Conservation (phyloP, 23 red algal species). For the Gracilaria domingensis region DNA sequence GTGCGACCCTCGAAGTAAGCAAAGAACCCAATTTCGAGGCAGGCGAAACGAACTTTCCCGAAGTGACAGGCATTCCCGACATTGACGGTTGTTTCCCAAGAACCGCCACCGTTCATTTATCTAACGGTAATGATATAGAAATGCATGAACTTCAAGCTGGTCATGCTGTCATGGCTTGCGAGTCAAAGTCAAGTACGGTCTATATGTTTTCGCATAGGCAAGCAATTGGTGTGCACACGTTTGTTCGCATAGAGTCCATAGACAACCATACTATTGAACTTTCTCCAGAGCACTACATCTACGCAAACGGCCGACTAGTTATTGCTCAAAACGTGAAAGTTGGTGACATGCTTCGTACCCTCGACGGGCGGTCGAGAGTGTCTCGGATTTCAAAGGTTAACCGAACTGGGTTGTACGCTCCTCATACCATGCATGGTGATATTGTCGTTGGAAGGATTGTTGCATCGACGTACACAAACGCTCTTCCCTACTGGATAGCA, state of each 20-base stretch:
- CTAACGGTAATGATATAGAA: background rate
- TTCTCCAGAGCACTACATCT: constrained; percentile 39
- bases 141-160: constrained; percentile 19
- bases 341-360: constrained; percentile 35
- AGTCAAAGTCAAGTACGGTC: background rate
- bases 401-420: constrained; percentile 36
- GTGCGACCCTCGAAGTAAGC: background rate
- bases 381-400: background rate
- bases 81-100: constrained; percentile 26
- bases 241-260: constrained; percentile 18
- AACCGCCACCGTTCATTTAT: constrained; percentile 20
- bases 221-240: background rate
- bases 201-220: constrained; percentile 27
- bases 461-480: constrained; percentile 63
- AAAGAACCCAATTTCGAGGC: background rate
- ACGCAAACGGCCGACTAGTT: background rate
- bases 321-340: background rate
- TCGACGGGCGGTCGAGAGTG: constrained; percentile 46
- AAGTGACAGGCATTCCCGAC: background rate
- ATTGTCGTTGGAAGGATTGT: constrained; percentile 61
- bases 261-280: constrained; percentile 30
- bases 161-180: background rate
- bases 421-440: constrained; percentile 65
- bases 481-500: constrained; percentile 38
- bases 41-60: background rate